These are phyloP conservation scores for Cenchrus americanus DNA, from an alignment of 176 grass and related monocot species.

Conservation along the genomic window DNA sequence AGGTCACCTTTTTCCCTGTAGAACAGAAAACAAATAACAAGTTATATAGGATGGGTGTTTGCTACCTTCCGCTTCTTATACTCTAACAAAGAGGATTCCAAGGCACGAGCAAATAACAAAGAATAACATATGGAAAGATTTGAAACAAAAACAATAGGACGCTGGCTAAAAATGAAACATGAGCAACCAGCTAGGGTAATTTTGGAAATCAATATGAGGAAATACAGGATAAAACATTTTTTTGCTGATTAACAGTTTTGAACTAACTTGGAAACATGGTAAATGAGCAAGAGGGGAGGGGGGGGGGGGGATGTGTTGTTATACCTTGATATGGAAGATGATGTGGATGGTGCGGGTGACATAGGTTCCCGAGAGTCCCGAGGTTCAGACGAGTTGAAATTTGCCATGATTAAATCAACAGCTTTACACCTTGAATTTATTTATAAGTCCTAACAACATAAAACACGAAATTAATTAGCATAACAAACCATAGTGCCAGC, in stretches of 20 bases:
- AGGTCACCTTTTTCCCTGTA: constrained; percentile 70
- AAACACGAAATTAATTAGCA: constrained; percentile 32
- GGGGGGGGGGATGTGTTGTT: neutral
- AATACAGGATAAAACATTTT: constrained; percentile 2
- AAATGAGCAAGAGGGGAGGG: neutral
- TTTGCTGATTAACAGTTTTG: neutral
- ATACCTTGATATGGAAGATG: constrained; percentile 89
- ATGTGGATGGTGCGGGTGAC: constrained; percentile 71
- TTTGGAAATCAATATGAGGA: constrained; percentile 20
- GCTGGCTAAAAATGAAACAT: constrained; percentile 23
- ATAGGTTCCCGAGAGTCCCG: constrained; percentile 40
- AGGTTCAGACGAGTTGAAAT: constrained; percentile 43
- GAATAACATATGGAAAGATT: neutral
- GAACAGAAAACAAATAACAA: neutral
- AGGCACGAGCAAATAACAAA: neutral
- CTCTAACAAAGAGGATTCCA: neutral
- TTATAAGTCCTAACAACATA: constrained; percentile 39
- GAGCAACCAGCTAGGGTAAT: constrained; percentile 27
- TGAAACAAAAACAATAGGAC: constrained; percentile 34
- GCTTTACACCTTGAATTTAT: constrained; percentile 30
- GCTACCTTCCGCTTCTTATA: neutral
- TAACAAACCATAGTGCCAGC: constrained; percentile 19
- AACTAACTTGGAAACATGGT: constrained; percentile 8
- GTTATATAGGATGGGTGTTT: constrained; percentile 24
- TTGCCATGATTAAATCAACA: constrained; percentile 57